Evolutionary conservation across 257 asterid species (phyloP), one percentile per base, ranked within the genome.

Genomic region (Rauvolfia tetraphylla): DNA sequence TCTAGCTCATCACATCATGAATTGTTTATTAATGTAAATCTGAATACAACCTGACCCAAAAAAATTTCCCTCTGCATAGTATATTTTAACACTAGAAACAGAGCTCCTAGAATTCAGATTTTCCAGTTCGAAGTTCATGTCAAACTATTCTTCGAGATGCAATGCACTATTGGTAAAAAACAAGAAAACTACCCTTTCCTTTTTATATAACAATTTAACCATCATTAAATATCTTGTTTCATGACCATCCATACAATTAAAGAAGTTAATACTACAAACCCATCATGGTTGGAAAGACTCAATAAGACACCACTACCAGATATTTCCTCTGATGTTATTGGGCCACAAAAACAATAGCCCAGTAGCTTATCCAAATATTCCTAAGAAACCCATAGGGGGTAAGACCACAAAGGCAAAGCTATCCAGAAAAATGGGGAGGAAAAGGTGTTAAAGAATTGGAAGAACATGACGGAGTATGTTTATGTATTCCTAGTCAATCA

Each of bases 401-500:
- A 11, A 46, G 10, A 46, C 51, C 51, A 46, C 51, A 46, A 4
- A 46, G 10, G 51, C 51, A 46, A 46, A 41, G 20, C 14, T n/a
- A 25, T 29, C 34, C 22, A 49, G 12, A 25, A 49, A 67, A 67
- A 11, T 31, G 41, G 61, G 41, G 1, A 15, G 4, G 62, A 53
- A 33, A 23, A 6, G 56, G 8, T 38, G 67, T 59, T 6, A 27
- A 54, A 76, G 36, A 13, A 5, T 22, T 39, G 7, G 70, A 69
- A 31, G 56, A 77, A 68, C 62, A 58, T 14, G 12, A 57, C 27
- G 33, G 27, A 57, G 25, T 27, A 3, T 25, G 23, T 12, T 23
- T 36, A 69, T 42, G 74, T 69, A 36, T 42, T 44, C 58, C 58
- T 36, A 14, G 73, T 73, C 56, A 15, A 12, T 72, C 48, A 33